Conservation (phyloP, 2,329 filamentous ascomycete genomes). For the Neoascochyta sp. region DNA sequence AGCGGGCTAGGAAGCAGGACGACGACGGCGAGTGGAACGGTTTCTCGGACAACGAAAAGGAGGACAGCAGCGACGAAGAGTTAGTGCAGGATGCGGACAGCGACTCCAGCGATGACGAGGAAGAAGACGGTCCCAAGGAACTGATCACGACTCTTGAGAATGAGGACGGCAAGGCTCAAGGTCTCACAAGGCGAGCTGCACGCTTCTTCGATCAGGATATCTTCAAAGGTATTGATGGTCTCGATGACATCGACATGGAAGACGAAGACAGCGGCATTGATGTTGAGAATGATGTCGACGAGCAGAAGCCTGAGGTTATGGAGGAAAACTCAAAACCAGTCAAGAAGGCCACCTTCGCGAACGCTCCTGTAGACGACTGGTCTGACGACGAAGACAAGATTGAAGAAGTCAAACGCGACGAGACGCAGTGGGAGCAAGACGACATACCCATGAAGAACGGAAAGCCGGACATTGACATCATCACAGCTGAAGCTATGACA, state of each 20-base stretch:
- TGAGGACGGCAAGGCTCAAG: conserved; percentile 49
- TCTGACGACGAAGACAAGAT: conserved; percentile 49
- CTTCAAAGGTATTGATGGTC: conserved; percentile 75
- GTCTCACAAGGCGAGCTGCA: conserved; percentile 78
- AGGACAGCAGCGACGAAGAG: conserved; percentile 56
- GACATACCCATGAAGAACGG: conserved; percentile 62
- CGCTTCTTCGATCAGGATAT: conserved; percentile 94
- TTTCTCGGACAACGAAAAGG: conserved; percentile 63
- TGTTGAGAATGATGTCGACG: conserved; percentile 36
- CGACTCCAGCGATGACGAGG: conserved; percentile 60
- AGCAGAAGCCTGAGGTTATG: conserved; percentile 8
- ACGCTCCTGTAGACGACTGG: conserved; percentile 29
- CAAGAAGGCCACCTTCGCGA: conserved; percentile 15
- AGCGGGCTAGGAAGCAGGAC: conserved; percentile 78
- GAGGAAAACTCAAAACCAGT: conserved; percentile 15
- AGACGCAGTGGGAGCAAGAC: conserved; percentile 64
- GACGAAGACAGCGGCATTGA: conserved; percentile 41
- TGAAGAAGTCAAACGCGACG: conserved; percentile 58
- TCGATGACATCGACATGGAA: conserved; percentile 57
- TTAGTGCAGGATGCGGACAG: conserved; percentile 58
- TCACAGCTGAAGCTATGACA: conserved; percentile 99
- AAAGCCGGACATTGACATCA: conserved; percentile 85
- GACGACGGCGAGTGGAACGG: conserved; percentile 80
- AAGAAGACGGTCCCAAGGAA: conserved; percentile 45
- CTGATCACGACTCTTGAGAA: conserved; percentile 62